phyloP scores from a whole-genome alignment of 2,329 filamentous ascomycete genomes.

The Exophiala calicioides region DNA sequence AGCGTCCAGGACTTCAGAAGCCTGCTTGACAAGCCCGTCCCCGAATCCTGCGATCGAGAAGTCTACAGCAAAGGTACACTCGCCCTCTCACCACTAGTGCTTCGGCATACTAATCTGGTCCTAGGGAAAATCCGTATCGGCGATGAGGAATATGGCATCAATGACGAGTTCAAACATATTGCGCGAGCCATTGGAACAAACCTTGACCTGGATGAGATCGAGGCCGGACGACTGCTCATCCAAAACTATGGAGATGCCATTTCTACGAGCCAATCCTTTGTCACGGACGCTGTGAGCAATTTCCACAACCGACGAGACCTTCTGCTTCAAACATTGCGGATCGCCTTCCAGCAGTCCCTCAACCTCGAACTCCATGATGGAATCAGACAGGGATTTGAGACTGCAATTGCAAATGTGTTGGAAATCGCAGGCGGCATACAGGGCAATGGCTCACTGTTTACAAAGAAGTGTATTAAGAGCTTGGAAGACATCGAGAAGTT shows the following conservation, averaged over 20 bases:
- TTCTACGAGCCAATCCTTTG: slow-evolving; percentile 68
- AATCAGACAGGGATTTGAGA: slow-evolving; percentile 44
- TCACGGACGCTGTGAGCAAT: slow-evolving; percentile 78
- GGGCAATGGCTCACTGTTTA: slow-evolving; percentile 61
- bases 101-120: slow-evolving; percentile 6
- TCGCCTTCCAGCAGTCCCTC: slow-evolving; percentile 71
- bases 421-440: slow-evolving; percentile 53
- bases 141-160: slow-evolving; percentile 75
- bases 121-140: slow-evolving; percentile 74
- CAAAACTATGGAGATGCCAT: slow-evolving; percentile 61
- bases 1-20: slow-evolving; percentile 68
- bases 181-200: slow-evolving; percentile 81
- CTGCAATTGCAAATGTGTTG: slow-evolving; percentile 60
- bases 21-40: slow-evolving; percentile 72
- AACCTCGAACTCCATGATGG: slow-evolving; percentile 60
- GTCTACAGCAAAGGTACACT: slow-evolving; percentile 25
- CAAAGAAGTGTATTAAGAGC: slow-evolving; percentile 71
- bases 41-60: slow-evolving; percentile 59
- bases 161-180: slow-evolving; percentile 82
- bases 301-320: slow-evolving; percentile 86
- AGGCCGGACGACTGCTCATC: slow-evolving; percentile 75
- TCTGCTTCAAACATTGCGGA: slow-evolving; percentile 77
- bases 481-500: slow-evolving; percentile 77
- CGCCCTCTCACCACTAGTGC: slow-evolving; percentile 9
- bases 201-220: slow-evolving; percentile 84